phyloP scores from a whole-genome alignment of 2,329 filamentous ascomycete species.

The Beauveria medogensis region DNA sequence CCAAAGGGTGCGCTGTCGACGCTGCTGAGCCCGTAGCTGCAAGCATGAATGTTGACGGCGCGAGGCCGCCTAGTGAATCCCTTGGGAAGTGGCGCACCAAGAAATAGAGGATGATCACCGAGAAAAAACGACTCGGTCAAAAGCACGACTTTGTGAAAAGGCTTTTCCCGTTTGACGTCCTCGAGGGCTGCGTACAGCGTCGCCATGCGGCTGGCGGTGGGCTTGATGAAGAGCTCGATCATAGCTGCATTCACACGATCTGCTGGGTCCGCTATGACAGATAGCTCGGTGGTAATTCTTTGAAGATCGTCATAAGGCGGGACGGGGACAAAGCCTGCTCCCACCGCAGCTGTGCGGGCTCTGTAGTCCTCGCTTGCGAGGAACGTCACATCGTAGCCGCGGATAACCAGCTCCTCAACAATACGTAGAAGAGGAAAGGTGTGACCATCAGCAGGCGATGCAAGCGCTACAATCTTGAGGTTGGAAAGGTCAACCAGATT shows the following conservation, averaged over 20 bases:
- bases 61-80: constrained; percentile 28
- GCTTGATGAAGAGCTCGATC: constrained; percentile 23
- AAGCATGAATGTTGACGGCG: constrained; percentile 31
- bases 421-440: constrained; percentile 24
- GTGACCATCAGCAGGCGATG: constrained; percentile 24
- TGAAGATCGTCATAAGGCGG: constrained; percentile 16
- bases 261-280: constrained; percentile 15
- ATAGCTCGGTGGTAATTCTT: background rate
- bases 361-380: constrained; percentile 30
- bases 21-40: constrained; percentile 29
- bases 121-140: constrained; percentile 33
- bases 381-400: constrained; percentile 35
- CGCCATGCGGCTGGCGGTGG: constrained; percentile 21
- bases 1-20: constrained; percentile 32
- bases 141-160: constrained; percentile 31
- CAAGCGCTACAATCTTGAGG: constrained; percentile 1
- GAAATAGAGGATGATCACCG: constrained; percentile 29
- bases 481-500: background rate
- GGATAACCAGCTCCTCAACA: constrained; percentile 27
- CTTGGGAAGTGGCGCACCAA: constrained; percentile 29
- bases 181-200: constrained; percentile 21
- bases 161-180: constrained; percentile 23
- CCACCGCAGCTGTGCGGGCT: constrained; percentile 25
- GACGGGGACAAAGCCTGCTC: constrained; percentile 27
- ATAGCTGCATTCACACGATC: background rate